Percentiles rank a stretch among this genome's conserved stretches.
phyloP scores from a whole-genome alignment of 176 grass and related monocot genomes.

The Cymbopogon citratus region DNA sequence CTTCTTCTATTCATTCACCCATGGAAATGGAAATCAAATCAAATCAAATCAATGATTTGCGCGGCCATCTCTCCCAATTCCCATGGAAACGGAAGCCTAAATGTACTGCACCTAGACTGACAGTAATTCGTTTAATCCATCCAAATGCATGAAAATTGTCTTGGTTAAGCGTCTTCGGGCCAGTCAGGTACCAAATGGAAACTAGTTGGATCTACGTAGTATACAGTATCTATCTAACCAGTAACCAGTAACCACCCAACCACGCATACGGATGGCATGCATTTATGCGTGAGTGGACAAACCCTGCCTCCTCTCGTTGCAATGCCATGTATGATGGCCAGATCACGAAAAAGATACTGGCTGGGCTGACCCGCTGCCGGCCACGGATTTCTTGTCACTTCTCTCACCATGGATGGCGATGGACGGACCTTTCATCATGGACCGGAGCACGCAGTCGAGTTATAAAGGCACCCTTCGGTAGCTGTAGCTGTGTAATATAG shows the following conservation, averaged over 20 bases:
- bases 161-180: not conserved
- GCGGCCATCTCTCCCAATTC: not conserved
- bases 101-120: not conserved
- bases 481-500: not conserved
- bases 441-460: not conserved
- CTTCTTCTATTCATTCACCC: too few relatives aligned
- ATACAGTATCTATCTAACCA: not conserved
- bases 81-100: not conserved
- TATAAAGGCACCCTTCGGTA: not conserved
- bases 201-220: too few relatives aligned
- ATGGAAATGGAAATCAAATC: too few relatives aligned
- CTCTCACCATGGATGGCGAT: not conserved
- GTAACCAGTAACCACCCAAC: not conserved
- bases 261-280: not conserved
- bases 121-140: not conserved
- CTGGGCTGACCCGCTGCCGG: not conserved
- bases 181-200: not conserved
- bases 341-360: not conserved
- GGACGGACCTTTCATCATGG: not conserved
- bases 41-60: too few relatives aligned
- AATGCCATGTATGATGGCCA: not conserved
- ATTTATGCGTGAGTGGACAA: not conserved
- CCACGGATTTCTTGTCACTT: not conserved
- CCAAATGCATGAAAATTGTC: not conserved
- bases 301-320: not conserved